Evolutionary conservation across 1,139 yeast species (phyloP).

Genomic region (Sporopachydermia cereana): DNA sequence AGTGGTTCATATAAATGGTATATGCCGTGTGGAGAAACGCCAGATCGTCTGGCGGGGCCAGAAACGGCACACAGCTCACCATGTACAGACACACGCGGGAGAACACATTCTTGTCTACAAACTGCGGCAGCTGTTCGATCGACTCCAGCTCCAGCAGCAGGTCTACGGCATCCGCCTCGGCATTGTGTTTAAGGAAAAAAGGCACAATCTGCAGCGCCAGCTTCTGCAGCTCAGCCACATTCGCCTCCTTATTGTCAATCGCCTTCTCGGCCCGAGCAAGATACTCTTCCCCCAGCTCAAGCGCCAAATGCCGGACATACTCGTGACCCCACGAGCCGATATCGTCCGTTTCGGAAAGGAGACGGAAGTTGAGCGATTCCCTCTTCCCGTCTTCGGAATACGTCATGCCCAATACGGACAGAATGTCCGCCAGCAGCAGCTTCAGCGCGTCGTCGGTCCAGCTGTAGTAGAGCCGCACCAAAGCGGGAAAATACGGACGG

Average conservation of each 20-base stretch:
- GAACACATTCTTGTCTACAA: constrained; percentile 76
- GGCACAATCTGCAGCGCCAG: constrained; percentile 77
- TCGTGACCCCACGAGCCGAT: constrained; percentile 96
- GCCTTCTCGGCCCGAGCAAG: constrained; percentile 52
- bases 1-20: constrained; percentile 68
- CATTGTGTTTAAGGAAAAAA: constrained; percentile 85
- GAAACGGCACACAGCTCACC: constrained; percentile 89
- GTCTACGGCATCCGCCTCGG: constrained; percentile 98
- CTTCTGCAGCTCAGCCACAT: constrained; percentile 37
- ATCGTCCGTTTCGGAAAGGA: constrained; percentile 45
- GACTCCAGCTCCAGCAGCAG: constrained; percentile 79
- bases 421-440: constrained; percentile 60
- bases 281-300: constrained; percentile 87
- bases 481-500: constrained; percentile 69
- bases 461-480: constrained; percentile 51
- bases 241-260: constrained; percentile 27
- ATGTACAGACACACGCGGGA: constrained; percentile 87
- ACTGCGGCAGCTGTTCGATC: constrained; percentile 70
- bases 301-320: constrained; percentile 87
- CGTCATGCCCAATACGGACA: constrained; percentile 93
- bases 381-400: constrained; percentile 75
- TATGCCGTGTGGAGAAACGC: constrained; percentile 87
- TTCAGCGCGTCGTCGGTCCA: constrained; percentile 43
- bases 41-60: constrained; percentile 90
- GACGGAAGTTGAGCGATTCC: constrained; percentile 73